Evolutionary conservation across 192 early-diverging fungal species (phyloP), one percentile per base, ranked within the genome.

Genomic region (Lobosporangium transversale): DNA sequence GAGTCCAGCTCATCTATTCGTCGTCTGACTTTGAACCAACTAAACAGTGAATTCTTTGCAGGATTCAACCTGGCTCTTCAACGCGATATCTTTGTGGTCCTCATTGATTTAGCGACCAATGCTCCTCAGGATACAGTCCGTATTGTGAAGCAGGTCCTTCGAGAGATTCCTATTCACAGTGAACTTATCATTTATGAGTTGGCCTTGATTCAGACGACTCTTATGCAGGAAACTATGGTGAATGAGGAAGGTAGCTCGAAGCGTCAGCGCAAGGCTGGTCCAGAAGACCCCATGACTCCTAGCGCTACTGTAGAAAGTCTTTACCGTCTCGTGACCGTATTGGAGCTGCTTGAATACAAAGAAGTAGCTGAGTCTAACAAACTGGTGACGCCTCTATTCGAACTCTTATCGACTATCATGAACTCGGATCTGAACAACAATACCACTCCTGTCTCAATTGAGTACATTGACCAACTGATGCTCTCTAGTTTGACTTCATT

Each of bases 381-480:
- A 23, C 83, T 94, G 36, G 82, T 91, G 14, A 87, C 86, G 11
- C 82, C 88, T 4, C 81, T 97, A 66, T 94, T 94, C 59, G 86
- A 90, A 47, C 68, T 91, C 4, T 79, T 97, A n/a, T 79, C 83
- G 0, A 84, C 78, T 18, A 80, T 97, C 48, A 76, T 92, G 48
- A 83, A 86, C 36, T 78, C 81, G 23, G 80, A 81, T 15, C 61
- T 81, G 18, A 68, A 70, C 27, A 79, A 79, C 45, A 68, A 70
- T 24, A 79, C 78, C 45, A 43, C 81, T 12, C 86, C 84, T 9
- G 83, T 89, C 1, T 87, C 90, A 29, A 64, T 92, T 42, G 95
- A 97, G 62, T 97, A 97, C 79, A 79, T 92, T 36, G 93, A 93
- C 80, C 96, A 98, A 81, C 79, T 97, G 29, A 83, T 92, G 47